These are phyloP conservation scores for Emydomyces testavorans DNA, from an alignment of 2,329 filamentous ascomycete species.

Conservation along the genomic window DNA sequence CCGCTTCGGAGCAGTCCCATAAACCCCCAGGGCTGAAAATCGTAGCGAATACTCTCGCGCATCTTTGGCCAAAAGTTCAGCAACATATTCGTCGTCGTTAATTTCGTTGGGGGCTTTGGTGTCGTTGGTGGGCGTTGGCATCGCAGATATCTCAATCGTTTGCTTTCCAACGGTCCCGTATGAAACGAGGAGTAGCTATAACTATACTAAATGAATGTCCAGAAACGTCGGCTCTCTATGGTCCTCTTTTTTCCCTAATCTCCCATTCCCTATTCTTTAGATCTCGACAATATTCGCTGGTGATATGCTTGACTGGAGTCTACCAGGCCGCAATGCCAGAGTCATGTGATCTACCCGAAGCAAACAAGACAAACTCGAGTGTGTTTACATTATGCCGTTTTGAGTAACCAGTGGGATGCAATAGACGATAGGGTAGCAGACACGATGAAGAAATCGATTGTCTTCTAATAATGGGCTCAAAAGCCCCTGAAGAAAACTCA, in stretches of 20 bases:
- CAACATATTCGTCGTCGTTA: conserved; percentile 61
- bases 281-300: too few species aligned
- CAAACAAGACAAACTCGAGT: not conserved
- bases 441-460: not conserved
- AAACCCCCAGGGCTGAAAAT: conserved; percentile 63
- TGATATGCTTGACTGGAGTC: too few species aligned
- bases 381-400: not conserved
- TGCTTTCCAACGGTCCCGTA: not conserved
- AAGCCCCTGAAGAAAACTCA: too few species aligned
- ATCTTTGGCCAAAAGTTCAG: conserved; percentile 66
- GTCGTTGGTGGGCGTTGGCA: conserved; percentile 3
- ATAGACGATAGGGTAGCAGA: not conserved
- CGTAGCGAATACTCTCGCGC: conserved; percentile 61
- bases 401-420: not conserved
- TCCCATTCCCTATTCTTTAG: too few species aligned
- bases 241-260: too few species aligned
- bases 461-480: too few species aligned
- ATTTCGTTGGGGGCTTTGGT: not conserved
- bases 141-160: not conserved
- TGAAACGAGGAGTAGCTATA: not conserved
- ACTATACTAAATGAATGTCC: not conserved
- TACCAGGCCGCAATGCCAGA: too few species aligned
- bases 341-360: not conserved
- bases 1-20: conserved; percentile 51
- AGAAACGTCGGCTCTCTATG: too few species aligned